Evolutionary conservation across 2,329 filamentous ascomycete genomes (phyloP), one percentile per base, ranked within the genome.

Genomic region (Alternaria atra): DNA sequence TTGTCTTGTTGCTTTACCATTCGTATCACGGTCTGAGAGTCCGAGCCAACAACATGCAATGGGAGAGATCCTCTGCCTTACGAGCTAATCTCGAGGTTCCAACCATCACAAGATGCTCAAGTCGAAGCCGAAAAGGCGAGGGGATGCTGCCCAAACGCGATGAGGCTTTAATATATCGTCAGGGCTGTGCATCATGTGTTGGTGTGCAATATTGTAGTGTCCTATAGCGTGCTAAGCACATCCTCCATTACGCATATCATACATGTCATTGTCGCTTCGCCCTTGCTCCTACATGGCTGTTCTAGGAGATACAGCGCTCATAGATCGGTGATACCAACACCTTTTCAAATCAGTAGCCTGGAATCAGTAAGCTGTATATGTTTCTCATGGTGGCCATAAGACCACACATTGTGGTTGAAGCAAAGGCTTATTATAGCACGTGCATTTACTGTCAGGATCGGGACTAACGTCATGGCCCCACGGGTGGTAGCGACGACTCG

Each of bases 261-360:
- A 23, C 37, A 32, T 54, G 30, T 54, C 52, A 46, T 27, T 29
- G 29, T 54, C 39, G 37, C 52, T 44, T 34, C 7, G 32, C 25
- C 52, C 35, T 35, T 42, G 15, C 42, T 27, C 42, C 12, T 32
- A 39, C 9, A 47, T 27, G 10, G 17, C 23, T 13, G 2, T 27
- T 47, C 40, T 17, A 13, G 30, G 23, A 39, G 9, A 27, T 55
- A 5, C 10, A 34, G n/a, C 39, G 30, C 30, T 47, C 29, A 39
- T 47, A 7, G 6, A 23, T 34, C 32, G 42, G 30, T 30, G 23
- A 17, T 17, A 40, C 20, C 9, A 13, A n/a, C 20, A 27, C 20
- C 12, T 20, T 6, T 12, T 20, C 0, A 7, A 7, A 27, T 23
- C 23, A 9, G 15, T 2, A 8, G 15, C 20, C 9, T 42, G 20